Evolutionary conservation across 139 green algal genomes (phyloP).

Genomic region (Closterium sp.): DNA sequence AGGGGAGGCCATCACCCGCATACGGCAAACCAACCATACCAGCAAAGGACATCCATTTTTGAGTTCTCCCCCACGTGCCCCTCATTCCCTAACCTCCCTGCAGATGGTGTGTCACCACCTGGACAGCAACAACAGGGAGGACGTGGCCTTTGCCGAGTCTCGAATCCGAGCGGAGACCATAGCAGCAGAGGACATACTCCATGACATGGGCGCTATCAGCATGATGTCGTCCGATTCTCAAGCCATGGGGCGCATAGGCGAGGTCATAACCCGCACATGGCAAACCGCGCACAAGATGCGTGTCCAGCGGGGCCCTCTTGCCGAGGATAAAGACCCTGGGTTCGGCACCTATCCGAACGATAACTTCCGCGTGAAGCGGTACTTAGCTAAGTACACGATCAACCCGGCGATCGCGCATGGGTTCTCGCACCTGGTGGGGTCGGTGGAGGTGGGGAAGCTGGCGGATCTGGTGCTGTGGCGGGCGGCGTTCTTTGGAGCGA

Average conservation of each 20-base stretch:
- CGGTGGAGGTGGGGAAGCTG: slow-evolving; percentile 58
- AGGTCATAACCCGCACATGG: slow-evolving; percentile 59
- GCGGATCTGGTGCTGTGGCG: slow-evolving; percentile 57
- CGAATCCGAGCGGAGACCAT: slow-evolving; percentile 61
- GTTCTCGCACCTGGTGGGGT: slow-evolving; percentile 52
- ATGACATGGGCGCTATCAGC: slow-evolving; percentile 59
- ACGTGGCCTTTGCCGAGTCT: slow-evolving; percentile 60
- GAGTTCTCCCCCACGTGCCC: too few species aligned
- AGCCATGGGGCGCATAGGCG: slow-evolving; percentile 60
- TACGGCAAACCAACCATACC: slow-evolving; percentile 64
- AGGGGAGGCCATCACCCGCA: slow-evolving; percentile 56
- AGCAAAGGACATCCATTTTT: too few species aligned
- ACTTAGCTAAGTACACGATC: slow-evolving; percentile 62
- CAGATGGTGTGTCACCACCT: slow-evolving; percentile 61
- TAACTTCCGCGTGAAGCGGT: slow-evolving; percentile 60
- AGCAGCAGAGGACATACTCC: slow-evolving; percentile 59
- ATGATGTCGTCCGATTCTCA: slow-evolving; percentile 61
- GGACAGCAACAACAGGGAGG: slow-evolving; percentile 53
- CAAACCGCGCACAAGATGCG: slow-evolving; percentile 62
- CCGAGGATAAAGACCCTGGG: slow-evolving; percentile 40
- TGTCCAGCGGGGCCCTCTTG: slow-evolving; percentile 48
- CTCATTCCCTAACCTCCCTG: too few species aligned
- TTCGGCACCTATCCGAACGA: slow-evolving; percentile 24
- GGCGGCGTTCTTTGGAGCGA: slow-evolving; percentile 59
- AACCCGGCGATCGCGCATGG: slow-evolving; percentile 59